Conservation (phyloP, 768 basidiomycete species). For the Pisolithus sp. region DNA sequence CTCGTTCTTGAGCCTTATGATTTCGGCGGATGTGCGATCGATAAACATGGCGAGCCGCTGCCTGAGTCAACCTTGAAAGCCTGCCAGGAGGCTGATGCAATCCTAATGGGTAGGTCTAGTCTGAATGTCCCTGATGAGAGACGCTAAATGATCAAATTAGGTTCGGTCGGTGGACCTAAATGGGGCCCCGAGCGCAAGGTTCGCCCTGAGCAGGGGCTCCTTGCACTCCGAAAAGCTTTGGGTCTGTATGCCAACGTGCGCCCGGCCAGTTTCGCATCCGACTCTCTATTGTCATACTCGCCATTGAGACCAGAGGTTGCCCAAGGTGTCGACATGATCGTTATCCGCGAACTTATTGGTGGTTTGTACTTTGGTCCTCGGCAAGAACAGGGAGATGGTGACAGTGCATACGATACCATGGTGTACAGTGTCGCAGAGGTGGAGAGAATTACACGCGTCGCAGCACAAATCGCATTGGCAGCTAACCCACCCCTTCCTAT, state of each 20-base stretch:
- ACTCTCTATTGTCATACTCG: constrained; percentile 78
- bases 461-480: constrained; percentile 84
- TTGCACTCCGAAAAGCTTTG: constrained; percentile 82
- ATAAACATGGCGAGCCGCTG: constrained; percentile 76
- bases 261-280: constrained; percentile 90
- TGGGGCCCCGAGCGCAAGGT: constrained; percentile 90
- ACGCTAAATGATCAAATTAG: constrained; percentile 36
- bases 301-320: constrained; percentile 86
- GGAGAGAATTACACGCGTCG: constrained; percentile 91
- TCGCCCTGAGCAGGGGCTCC: constrained; percentile 88
- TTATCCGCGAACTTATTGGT: constrained; percentile 93
- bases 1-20: constrained; percentile 69
- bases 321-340: constrained; percentile 83
- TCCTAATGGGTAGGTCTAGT: constrained; percentile 73
- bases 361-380: constrained; percentile 94
- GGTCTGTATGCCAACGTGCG: constrained; percentile 98
- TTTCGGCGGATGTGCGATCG: constrained; percentile 94
- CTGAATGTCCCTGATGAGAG: neutral
- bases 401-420: constrained; percentile 88
- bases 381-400: constrained; percentile 71
- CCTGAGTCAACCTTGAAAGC: constrained; percentile 81
- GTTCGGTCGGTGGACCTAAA: constrained; percentile 97
- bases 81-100: constrained; percentile 90
- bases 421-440: constrained; percentile 89
- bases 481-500: constrained; percentile 80